Percentiles rank a stretch among this genome's conserved stretches.
Conservation (phyloP, 352 stramenopile genomes). For the Thalassiosira sp. region DNA sequence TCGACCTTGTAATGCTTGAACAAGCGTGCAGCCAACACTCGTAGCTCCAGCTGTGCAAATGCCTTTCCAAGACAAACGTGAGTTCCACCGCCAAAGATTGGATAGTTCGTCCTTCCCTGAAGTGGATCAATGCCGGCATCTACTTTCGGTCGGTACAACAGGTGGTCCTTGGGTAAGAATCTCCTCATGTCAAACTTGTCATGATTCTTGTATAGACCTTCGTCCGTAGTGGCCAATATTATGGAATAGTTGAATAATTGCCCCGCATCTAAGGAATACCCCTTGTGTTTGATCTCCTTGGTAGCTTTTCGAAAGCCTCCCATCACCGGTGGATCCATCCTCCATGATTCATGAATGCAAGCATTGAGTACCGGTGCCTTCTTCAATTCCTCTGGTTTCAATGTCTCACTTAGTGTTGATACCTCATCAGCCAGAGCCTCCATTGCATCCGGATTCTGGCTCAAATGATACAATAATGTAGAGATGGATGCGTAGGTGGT, state of each 20-base stretch:
- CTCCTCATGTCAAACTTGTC: slow-evolving; percentile 12
- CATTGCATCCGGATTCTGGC: slow-evolving; percentile 16
- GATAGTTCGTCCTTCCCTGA: slow-evolving; percentile 9
- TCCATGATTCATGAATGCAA: slow-evolving; percentile 16
- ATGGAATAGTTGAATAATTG: slow-evolving; percentile 17
- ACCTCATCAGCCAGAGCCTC: slow-evolving; percentile 29
- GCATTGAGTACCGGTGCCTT: slow-evolving; percentile 24
- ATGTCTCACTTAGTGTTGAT: slow-evolving; percentile 12
- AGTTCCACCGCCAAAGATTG: slow-evolving; percentile 24
- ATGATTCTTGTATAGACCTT: slow-evolving; percentile 11
- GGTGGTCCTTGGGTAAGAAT: slow-evolving; percentile 17
- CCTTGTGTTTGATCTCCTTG: slow-evolving; percentile 11
- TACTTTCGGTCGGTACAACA: neutral
- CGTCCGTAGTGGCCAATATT: slow-evolving; percentile 7
- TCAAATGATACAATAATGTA: slow-evolving; percentile 26
- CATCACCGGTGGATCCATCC: slow-evolving; percentile 16
- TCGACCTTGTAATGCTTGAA: slow-evolving; percentile 10
- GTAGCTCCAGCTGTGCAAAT: slow-evolving; percentile 19
- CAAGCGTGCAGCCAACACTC: neutral
- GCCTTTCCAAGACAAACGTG: slow-evolving; percentile 13
- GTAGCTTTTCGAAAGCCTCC: slow-evolving; percentile 7
- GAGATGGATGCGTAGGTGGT: slow-evolving; percentile 33
- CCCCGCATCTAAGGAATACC: slow-evolving; percentile 3
- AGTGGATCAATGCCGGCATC: slow-evolving; percentile 12
- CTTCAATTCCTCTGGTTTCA: slow-evolving; percentile 11